These are phyloP conservation scores for Apiospora sp. DNA, from an alignment of 2,329 filamentous ascomycete genomes.

Conservation along the genomic window DNA sequence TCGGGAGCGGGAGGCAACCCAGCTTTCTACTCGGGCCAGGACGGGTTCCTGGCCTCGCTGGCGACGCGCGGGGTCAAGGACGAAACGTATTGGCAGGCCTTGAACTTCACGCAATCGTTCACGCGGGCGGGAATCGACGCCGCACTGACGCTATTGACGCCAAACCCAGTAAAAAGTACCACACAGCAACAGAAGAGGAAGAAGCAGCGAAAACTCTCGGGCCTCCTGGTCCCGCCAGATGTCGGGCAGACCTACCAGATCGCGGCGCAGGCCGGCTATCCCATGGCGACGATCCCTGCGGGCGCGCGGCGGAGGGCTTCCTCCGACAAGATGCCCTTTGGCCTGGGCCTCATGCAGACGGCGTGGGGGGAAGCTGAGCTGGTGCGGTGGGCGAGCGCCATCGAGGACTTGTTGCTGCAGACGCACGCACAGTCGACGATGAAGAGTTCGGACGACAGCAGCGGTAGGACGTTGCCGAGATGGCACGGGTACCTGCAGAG, in stretches of 20 bases:
- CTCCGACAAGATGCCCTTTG: constrained; percentile 65
- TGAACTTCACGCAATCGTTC: constrained; percentile 66
- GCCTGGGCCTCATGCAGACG: constrained; percentile 65
- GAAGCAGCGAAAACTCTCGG: constrained; percentile 53
- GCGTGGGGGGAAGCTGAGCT: constrained; percentile 67
- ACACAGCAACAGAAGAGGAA: constrained; percentile 29
- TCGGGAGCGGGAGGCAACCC: constrained; percentile 52
- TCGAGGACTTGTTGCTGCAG: constrained; percentile 63
- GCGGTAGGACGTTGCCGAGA: constrained; percentile 52
- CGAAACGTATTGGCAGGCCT: constrained; percentile 72
- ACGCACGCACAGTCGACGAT: constrained; percentile 42
- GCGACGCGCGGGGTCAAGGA: constrained; percentile 67
- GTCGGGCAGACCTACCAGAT: constrained; percentile 74
- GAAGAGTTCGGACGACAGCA: too few relatives aligned
- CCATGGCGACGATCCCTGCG: constrained; percentile 73
- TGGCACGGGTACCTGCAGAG: constrained; percentile 60
- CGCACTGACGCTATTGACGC: constrained; percentile 54
- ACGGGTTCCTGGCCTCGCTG: constrained; percentile 71
- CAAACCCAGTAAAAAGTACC: too few relatives aligned
- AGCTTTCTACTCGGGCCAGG: constrained; percentile 75
- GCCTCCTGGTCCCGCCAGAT: constrained; percentile 72
- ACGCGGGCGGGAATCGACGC: constrained; percentile 75
- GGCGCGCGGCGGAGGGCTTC: constrained; percentile 52
- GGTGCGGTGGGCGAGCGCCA: constrained; percentile 68
- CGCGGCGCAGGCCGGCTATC: constrained; percentile 79